Evolutionary conservation across 495 filamentous ascomycete genomes (phyloP).

Genomic region (Immersiella caudata): DNA sequence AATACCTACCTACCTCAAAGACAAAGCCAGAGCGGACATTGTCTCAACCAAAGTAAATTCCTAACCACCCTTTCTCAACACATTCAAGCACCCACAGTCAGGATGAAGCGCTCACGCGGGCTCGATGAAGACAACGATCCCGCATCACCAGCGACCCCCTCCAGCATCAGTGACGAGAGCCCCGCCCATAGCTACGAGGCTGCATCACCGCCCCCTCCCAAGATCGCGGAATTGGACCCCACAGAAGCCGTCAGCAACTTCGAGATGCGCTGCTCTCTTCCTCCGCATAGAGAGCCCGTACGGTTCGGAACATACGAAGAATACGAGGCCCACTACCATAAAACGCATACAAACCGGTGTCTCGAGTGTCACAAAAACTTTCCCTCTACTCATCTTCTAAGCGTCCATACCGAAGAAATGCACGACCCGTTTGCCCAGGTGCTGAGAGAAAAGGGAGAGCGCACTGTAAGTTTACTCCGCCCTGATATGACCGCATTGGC

Average conservation of each 20-base stretch:
- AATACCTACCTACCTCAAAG: not conserved
- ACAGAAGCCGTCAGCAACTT: conserved; percentile 24
- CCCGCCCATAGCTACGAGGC: not conserved
- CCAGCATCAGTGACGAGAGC: conserved; percentile 2
- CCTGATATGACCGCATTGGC: conserved; percentile 15
- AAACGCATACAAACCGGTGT: conserved; percentile 83
- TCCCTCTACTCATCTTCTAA: conserved; percentile 68
- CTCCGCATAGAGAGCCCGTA: conserved; percentile 70
- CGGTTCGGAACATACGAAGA: conserved; percentile 75
- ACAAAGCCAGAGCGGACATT: conserved; percentile 6
- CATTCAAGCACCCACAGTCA: conserved; percentile 11
- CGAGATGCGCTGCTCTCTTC: conserved; percentile 76
- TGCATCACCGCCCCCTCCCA: conserved; percentile 38
- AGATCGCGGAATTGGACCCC: conserved; percentile 49
- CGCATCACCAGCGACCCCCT: conserved; percentile 7
- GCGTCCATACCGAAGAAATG: conserved; percentile 87
- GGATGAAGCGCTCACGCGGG: conserved; percentile 59
- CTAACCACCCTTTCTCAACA: conserved; percentile 13
- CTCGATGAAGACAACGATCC: conserved; percentile 44
- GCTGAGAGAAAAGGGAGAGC: conserved; percentile 77
- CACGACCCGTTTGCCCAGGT: conserved; percentile 79
- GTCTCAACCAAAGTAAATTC: conserved; percentile 17
- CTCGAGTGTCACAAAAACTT: conserved; percentile 79
- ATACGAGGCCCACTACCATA: conserved; percentile 84
- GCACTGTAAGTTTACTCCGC: conserved; percentile 65